phyloP scores from a whole-genome alignment of 495 filamentous ascomycete species.

The Patellaria atrata region DNA sequence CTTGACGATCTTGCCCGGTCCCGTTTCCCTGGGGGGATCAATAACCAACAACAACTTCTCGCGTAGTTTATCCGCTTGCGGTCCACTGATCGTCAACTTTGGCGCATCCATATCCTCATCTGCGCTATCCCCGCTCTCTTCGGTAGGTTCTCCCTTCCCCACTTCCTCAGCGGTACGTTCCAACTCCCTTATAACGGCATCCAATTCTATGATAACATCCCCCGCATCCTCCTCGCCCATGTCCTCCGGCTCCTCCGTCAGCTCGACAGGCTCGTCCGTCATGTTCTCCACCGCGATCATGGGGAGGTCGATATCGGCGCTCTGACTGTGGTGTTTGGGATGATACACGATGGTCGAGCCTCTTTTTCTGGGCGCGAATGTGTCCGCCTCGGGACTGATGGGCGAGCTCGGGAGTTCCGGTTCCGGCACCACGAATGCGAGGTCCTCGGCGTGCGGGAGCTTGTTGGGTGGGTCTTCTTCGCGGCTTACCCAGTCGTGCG shows the following conservation, averaged over 20 bases:
- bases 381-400: constrained; percentile 25
- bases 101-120: too few relatives aligned
- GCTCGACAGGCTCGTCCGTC: constrained; percentile 41
- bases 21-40: constrained; percentile 13
- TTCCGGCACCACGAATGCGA: constrained; percentile 63
- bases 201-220: too few relatives aligned
- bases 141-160: constrained; percentile 31
- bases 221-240: constrained; percentile 29
- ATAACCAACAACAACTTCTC: too few relatives aligned
- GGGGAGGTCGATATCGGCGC: constrained; percentile 65
- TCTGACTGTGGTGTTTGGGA: constrained; percentile 58
- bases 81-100: too few relatives aligned
- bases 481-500: constrained; percentile 83
- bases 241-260: constrained; percentile 24
- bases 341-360: constrained; percentile 63
- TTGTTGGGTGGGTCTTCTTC: constrained; percentile 88
- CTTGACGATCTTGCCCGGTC: constrained; percentile 38
- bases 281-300: constrained; percentile 87
- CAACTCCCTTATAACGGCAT: too few relatives aligned
- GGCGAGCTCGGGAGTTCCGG: constrained; percentile 38
- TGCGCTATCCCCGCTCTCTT: too few relatives aligned
- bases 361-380: constrained; percentile 36
- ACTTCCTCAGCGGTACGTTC: not conserved
- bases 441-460: constrained; percentile 79
- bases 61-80: too few relatives aligned